Evolutionary conservation across 2,329 filamentous ascomycete genomes (phyloP), one percentile per base, ranked within the genome.

Genomic region (Colletotrichum sp.): DNA sequence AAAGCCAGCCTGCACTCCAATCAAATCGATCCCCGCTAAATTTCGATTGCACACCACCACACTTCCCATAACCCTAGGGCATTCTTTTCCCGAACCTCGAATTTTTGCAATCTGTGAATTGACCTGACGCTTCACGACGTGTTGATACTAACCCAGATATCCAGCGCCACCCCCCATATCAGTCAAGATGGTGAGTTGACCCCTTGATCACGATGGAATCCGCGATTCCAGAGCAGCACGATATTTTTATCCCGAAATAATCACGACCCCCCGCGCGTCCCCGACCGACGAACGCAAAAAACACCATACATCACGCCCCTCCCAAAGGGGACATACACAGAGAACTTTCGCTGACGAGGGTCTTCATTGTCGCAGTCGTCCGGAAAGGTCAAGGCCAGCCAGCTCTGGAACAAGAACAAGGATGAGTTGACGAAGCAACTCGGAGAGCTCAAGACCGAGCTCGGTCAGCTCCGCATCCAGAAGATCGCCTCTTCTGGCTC

Each of bases 401-500:
- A 95, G 90, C 95, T 99, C 89, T 99, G 97, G 97, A 93, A 93
- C 91, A 99, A 99, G 95, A 96, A 92, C 94, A 99, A 99, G 94
- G 95, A 98, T 86, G 98, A 99, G 85, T 92, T 99, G 89, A 92
- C 93, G 87, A 98, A 97, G 93, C 96, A 98, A 89, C 93, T 98
- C 86, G 93, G 93, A 84, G 96, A 98, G 89, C 92, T 98, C 87
- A 98, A 98, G 95, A 93, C 94, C 80, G 98, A 99, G 92, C 93
- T 99, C 83, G 95, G 95, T 86, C 94, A 96, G 91, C 93, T 99
- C 86, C 95, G 97, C 88, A 98, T 98, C 87, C 96, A 98, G 92
- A 99, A 99, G 94, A 96, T 99, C 87, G 92, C 96, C 86, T 98
- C 96, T 84, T 96, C 95, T 83, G 94, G 95, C 85, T 95, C 95